A percentile compares a stretch with the other conserved stretches of the same genome.
These are phyloP conservation scores for Ceratocystis ficicola DNA, from an alignment of 2,329 filamentous ascomycete species.

Conservation along the genomic window DNA sequence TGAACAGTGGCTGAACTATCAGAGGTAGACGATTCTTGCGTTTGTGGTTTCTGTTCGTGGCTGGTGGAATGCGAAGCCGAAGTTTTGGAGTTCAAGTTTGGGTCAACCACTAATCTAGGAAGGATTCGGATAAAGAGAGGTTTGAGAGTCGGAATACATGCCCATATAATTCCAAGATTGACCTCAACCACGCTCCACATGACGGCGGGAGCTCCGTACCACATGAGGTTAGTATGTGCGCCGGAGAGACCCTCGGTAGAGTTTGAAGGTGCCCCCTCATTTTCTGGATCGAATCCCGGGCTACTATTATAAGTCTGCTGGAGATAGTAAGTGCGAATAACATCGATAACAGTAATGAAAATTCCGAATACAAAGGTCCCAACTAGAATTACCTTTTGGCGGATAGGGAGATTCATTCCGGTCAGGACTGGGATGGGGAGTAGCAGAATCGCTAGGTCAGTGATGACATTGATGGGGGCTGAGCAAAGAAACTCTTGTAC, in stretches of 20 bases:
- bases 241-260: conserved; percentile 33
- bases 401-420: conserved; percentile 67
- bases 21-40: background rate
- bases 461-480: conserved; percentile 82
- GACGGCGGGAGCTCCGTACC: conserved; percentile 71
- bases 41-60: conserved; percentile 17
- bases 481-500: conserved; percentile 57
- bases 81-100: conserved; percentile 24
- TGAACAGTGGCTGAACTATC: background rate
- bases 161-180: conserved; percentile 79
- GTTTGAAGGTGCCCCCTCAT: conserved; percentile 27
- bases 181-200: conserved; percentile 95
- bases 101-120: conserved; percentile 45
- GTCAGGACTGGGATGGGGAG: conserved; percentile 82
- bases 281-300: conserved; percentile 30
- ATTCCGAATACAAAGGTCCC: conserved; percentile 77
- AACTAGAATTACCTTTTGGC: conserved; percentile 79
- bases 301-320: conserved; percentile 51
- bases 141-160: conserved; percentile 84
- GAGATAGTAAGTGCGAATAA: conserved; percentile 79
- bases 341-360: conserved; percentile 78
- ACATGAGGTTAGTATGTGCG: conserved; percentile 44
- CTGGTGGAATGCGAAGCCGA: conserved; percentile 6
- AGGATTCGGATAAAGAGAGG: conserved; percentile 59
- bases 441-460: conserved; percentile 75